Evolutionary conservation across 78 protist genomes (phyloP).

Genomic region (Mastigamoeba balamuthi): DNA sequence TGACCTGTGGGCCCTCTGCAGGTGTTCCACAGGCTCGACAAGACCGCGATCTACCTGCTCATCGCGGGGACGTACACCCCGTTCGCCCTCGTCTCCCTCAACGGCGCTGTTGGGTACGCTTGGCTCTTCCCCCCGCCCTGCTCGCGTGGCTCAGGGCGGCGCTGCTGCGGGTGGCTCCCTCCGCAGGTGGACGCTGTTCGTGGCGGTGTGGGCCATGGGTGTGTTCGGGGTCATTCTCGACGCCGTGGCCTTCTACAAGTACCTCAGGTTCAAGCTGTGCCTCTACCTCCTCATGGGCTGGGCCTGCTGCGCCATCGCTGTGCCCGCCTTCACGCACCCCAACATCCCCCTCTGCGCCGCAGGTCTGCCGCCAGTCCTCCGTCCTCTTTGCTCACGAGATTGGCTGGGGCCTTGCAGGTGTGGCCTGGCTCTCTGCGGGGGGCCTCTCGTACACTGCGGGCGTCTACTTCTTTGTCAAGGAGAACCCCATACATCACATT

Average conservation of each 20-base stretch:
- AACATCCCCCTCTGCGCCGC: neutral
- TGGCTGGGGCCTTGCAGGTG: no score
- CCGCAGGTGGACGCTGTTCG: neutral
- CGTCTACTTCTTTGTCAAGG: constrained; percentile 9
- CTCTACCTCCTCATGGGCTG: neutral
- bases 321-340: neutral
- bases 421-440: neutral
- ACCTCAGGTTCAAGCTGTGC: neutral
- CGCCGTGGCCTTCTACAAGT: no score
- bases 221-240: neutral
- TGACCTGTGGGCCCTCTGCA: no score
- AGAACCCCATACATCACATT: neutral
- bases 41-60: neutral
- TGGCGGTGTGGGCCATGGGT: neutral
- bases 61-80: neutral
- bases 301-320: neutral
- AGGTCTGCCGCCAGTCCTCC: no score
- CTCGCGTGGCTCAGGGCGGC: no score
- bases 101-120: neutral
- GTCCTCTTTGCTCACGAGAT: no score
- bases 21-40: neutral
- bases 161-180: no score
- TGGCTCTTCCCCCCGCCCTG: no score
- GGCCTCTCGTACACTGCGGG: constrained; percentile 23
- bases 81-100: neutral